Percentiles rank a stretch among this genome's conserved stretches.
These are phyloP conservation scores for Penicillium sp. DNA, from an alignment of 2,329 filamentous ascomycete genomes.

Conservation along the genomic window DNA sequence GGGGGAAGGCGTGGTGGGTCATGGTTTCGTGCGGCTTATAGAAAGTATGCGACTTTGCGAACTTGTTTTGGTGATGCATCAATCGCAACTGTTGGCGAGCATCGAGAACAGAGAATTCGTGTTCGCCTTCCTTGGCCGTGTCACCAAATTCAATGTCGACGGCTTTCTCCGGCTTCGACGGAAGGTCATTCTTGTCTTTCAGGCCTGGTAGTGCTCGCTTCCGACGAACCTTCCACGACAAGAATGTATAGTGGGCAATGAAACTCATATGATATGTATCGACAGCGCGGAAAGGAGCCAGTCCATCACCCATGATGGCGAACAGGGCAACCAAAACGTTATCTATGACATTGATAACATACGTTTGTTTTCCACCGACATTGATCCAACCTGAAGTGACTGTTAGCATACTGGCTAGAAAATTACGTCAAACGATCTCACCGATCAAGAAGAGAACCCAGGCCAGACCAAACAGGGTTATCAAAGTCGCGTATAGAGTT, in stretches of 20 bases:
- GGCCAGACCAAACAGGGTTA: slow-evolving; percentile 73
- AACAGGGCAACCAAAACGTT: slow-evolving; percentile 63
- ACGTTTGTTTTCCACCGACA: slow-evolving; percentile 62
- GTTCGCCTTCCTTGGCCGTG: slow-evolving; percentile 39
- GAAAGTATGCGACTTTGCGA: slow-evolving; percentile 74
- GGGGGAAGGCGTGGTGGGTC: slow-evolving; percentile 70
- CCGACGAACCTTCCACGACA: slow-evolving; percentile 58
- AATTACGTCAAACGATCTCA: slow-evolving; percentile 18
- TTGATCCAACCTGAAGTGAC: slow-evolving; percentile 61
- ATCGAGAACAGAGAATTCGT: slow-evolving; percentile 56
- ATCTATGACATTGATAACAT: slow-evolving; percentile 61
- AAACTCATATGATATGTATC: slow-evolving; percentile 85
- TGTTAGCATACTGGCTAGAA: background rate
- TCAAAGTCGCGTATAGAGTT: slow-evolving; percentile 71
- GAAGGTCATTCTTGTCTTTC: slow-evolving; percentile 61
- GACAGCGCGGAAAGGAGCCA: slow-evolving; percentile 65
- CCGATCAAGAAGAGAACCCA: slow-evolving; percentile 89
- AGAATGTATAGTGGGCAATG: slow-evolving; percentile 62
- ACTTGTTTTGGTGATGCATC: slow-evolving; percentile 68
- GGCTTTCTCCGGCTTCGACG: slow-evolving; percentile 38
- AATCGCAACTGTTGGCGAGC: slow-evolving; percentile 59
- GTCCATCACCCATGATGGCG: slow-evolving; percentile 60
- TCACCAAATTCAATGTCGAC: slow-evolving; percentile 40
- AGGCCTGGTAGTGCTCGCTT: slow-evolving; percentile 55
- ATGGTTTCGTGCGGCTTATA: slow-evolving; percentile 81